Conservation (phyloP, 768 basidiomycete genomes). For the Mrakia gelida region DNA sequence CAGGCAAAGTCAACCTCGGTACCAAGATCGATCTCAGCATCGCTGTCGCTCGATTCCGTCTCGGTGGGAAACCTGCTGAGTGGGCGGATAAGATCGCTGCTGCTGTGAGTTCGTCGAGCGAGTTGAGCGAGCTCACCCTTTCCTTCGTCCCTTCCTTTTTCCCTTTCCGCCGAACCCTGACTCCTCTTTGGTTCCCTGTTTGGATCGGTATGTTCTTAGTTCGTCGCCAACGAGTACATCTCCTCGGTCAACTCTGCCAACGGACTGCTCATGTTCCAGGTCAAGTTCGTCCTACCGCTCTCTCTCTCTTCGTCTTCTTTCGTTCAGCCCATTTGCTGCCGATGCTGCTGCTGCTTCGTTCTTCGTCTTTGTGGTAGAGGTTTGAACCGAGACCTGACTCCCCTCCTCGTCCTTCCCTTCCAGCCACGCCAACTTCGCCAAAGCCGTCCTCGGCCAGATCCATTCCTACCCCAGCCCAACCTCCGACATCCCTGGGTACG, state of each 20-base stretch:
- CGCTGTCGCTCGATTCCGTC: conserved; percentile 82
- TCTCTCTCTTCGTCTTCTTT: not conserved
- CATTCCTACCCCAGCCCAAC: conserved; percentile 34
- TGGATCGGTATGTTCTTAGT: too few relatives aligned
- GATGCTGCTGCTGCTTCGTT: too few relatives aligned
- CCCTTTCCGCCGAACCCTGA: not conserved
- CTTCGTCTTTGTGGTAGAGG: too few relatives aligned
- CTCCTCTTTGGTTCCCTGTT: too few relatives aligned
- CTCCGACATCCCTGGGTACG: conserved; percentile 12
- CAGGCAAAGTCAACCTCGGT: not conserved
- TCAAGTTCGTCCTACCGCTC: conserved; percentile 39
- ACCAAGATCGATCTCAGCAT: conserved; percentile 68
- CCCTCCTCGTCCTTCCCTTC: not conserved
- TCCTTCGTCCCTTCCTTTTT: too few relatives aligned
- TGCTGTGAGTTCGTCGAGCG: conserved; percentile 52
- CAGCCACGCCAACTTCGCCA: conserved; percentile 48
- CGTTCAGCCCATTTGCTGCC: not conserved
- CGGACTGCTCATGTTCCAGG: conserved; percentile 73
- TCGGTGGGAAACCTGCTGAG: conserved; percentile 76
- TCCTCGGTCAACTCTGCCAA: conserved; percentile 37
- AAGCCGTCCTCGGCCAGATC: conserved; percentile 44
- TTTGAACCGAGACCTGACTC: too few relatives aligned
- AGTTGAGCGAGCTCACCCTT: not conserved
- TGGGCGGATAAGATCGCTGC: conserved; percentile 68
- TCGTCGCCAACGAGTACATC: conserved; percentile 76